phyloP scores from a whole-genome alignment of 2,329 filamentous ascomycete genomes.

The Trichoderma hamatum region DNA sequence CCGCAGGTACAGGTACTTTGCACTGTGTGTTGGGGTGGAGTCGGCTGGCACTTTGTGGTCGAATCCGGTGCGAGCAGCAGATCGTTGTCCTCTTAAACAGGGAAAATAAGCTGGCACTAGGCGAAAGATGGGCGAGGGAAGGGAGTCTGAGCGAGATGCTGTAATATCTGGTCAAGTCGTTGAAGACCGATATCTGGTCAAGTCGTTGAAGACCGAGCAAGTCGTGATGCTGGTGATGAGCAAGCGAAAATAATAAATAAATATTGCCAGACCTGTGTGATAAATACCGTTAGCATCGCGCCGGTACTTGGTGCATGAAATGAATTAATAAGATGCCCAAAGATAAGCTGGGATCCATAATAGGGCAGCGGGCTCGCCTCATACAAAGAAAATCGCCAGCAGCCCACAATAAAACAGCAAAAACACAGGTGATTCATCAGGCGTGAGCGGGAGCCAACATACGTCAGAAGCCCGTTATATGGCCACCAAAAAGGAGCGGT shows the following conservation, averaged over 20 bases:
- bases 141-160: slow-evolving; percentile 10
- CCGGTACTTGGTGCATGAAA: slow-evolving; percentile 10
- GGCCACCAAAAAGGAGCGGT: slow-evolving; percentile 6
- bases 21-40: background rate
- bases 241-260: background rate
- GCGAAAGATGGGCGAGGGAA: background rate
- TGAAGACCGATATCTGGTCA: slow-evolving; percentile 12
- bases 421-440: slow-evolving; percentile 23
- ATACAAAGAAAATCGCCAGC: background rate
- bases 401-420: slow-evolving; percentile 21
- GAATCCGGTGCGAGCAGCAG: slow-evolving; percentile 20
- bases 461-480: slow-evolving; percentile 18
- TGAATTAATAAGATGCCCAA: slow-evolving; percentile 2
- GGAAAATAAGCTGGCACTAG: background rate
- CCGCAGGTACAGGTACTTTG: background rate
- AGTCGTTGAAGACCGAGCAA: background rate
- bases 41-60: slow-evolving; percentile 12
- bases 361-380: slow-evolving; percentile 20
- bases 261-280: slow-evolving; percentile 6
- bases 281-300: slow-evolving; percentile 22
- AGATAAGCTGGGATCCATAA: slow-evolving; percentile 24
- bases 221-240: background rate
- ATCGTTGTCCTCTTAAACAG: background rate
- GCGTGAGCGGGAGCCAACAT: slow-evolving; percentile 20
- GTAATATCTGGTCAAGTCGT: slow-evolving; percentile 11